Evolutionary conservation across 768 basidiomycete species (phyloP).

Genomic region (Pleurotus djamor): DNA sequence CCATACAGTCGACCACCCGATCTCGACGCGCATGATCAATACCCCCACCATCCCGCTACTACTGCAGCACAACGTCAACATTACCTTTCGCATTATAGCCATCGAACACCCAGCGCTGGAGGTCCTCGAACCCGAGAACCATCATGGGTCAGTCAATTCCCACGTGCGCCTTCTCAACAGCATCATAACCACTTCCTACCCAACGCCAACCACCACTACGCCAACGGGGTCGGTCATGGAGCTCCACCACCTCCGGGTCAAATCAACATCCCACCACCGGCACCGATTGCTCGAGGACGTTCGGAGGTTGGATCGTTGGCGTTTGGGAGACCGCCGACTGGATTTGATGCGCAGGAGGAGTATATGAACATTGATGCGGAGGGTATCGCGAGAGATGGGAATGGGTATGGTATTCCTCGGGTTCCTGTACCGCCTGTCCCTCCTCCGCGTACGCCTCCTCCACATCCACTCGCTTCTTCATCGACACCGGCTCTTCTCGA

Average conservation of each 20-base stretch:
- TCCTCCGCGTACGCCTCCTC: neutral
- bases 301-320: neutral
- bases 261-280: slow-evolving; percentile 1
- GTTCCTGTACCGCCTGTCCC: neutral
- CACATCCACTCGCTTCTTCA: neutral
- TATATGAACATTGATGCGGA: neutral
- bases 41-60: neutral
- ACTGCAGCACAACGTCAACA: neutral
- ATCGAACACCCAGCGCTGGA: neutral
- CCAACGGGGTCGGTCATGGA: neutral
- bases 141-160: neutral
- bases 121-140: neutral
- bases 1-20: neutral
- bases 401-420: neutral
- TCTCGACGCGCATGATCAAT: neutral
- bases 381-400: neutral
- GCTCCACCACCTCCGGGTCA: neutral
- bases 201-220: neutral
- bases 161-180: neutral
- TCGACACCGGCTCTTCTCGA: neutral
- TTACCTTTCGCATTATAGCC: neutral
- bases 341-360: neutral
- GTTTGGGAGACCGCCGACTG: neutral
- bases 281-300: neutral
- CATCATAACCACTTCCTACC: neutral